Conservation (phyloP, 2,329 filamentous ascomycete genomes). For the Neonectria neomacrospora region DNA sequence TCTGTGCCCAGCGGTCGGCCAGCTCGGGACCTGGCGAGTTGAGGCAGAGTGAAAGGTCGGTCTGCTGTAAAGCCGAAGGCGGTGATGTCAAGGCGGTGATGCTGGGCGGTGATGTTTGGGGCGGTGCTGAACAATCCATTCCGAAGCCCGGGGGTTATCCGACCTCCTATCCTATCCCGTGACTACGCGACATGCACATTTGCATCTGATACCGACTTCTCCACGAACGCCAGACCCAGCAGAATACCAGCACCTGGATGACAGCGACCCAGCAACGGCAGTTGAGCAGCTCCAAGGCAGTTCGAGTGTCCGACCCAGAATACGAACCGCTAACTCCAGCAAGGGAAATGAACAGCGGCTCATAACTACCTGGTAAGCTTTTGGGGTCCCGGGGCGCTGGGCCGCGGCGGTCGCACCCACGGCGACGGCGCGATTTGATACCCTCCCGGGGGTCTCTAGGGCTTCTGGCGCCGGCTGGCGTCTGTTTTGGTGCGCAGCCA, state of each 20-base stretch:
- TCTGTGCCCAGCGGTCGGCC: slow-evolving; percentile 2
- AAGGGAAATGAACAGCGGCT: slow-evolving; percentile 38
- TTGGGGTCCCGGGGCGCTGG: slow-evolving; percentile 36
- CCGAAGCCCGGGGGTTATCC: not conserved
- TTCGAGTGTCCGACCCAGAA: slow-evolving; percentile 24
- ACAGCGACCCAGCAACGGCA: slow-evolving; percentile 20
- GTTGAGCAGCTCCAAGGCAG: slow-evolving; percentile 18
- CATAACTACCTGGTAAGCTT: slow-evolving; percentile 9
- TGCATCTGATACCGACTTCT: not conserved
- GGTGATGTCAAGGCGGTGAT: not conserved
- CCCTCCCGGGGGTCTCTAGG: slow-evolving; percentile 12
- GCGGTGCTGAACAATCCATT: slow-evolving; percentile 16
- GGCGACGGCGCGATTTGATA: slow-evolving; percentile 28
- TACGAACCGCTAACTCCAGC: slow-evolving; percentile 22
- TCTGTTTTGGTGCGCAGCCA: slow-evolving; percentile 26
- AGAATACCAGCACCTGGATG: slow-evolving; percentile 28
- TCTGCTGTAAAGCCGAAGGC: not conserved
- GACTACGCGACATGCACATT: slow-evolving; percentile 5
- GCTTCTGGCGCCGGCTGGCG: slow-evolving; percentile 20
- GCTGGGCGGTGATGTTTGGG: not conserved
- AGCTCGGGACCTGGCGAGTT: slow-evolving; percentile 17
- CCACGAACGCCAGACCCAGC: slow-evolving; percentile 11
- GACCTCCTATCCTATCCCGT: slow-evolving; percentile 8
- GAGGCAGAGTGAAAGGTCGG: slow-evolving; percentile 6
- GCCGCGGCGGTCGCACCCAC: slow-evolving; percentile 28